These are phyloP conservation scores for Termitomyces sp. DNA, from an alignment of 768 basidiomycete genomes.

Conservation along the genomic window DNA sequence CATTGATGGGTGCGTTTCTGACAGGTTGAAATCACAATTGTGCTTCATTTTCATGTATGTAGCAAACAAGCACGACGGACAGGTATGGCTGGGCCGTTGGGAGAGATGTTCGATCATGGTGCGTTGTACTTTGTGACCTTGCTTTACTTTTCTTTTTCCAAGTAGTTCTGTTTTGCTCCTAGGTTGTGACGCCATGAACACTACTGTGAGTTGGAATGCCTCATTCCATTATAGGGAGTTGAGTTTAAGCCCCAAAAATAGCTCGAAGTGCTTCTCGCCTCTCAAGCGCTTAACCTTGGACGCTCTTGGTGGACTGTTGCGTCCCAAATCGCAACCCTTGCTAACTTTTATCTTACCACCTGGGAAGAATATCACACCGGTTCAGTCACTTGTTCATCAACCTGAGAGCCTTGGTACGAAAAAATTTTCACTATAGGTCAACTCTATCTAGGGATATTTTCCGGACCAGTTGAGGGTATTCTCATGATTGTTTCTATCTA, in stretches of 20 bases:
- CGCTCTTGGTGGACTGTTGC: conserved; percentile 97
- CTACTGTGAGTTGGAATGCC: conserved; percentile 53
- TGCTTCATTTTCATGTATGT: neutral
- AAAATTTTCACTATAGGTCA: conserved; percentile 45
- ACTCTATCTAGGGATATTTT: conserved; percentile 88
- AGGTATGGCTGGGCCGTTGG: conserved; percentile 96
- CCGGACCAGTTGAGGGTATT: conserved; percentile 96
- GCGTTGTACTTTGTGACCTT: conserved; percentile 11
- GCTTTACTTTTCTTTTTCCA: neutral
- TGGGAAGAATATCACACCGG: conserved; percentile 91
- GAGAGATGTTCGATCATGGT: conserved; percentile 99
- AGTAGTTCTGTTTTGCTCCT: neutral
- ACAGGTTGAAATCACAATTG: neutral
- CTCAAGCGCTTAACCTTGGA: conserved; percentile 85
- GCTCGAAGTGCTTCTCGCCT: conserved; percentile 83
- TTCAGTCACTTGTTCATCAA: conserved; percentile 16
- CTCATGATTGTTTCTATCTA: conserved; percentile 78
- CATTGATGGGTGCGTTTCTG: conserved; percentile 67
- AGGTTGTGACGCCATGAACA: conserved; percentile 94
- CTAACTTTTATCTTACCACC: conserved; percentile 79
- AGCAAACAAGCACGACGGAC: conserved; percentile 95
- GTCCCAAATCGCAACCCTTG: conserved; percentile 70
- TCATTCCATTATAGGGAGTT: neutral
- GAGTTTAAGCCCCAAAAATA: conserved; percentile 20
- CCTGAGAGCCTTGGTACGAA: neutral